These are phyloP conservation scores for Entomortierella beljakovae DNA, from an alignment of 192 early-diverging fungal genomes.

Conservation along the genomic window DNA sequence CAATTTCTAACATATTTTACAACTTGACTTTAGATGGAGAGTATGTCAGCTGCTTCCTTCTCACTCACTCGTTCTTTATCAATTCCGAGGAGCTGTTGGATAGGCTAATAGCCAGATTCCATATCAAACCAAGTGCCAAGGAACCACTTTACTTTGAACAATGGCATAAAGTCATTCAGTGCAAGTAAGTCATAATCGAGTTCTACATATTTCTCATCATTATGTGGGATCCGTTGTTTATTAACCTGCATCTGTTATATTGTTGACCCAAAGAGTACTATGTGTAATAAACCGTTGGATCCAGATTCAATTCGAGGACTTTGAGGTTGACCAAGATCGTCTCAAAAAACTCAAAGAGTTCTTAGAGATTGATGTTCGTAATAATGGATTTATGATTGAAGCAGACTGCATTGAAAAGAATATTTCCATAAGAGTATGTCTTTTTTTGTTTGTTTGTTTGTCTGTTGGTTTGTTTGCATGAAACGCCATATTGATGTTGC, in stretches of 20 bases:
- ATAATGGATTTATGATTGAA: constrained; percentile 59
- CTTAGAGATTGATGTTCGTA: constrained; percentile 54
- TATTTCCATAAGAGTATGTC: constrained; percentile 28
- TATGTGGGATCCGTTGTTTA: neutral
- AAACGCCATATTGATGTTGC: too few relatives aligned
- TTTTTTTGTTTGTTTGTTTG: neutral
- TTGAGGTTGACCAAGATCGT: constrained; percentile 57
- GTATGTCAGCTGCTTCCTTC: constrained; percentile 73
- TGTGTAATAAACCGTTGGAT: constrained; percentile 73
- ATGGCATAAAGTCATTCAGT: constrained; percentile 60
- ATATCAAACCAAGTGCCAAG: constrained; percentile 58
- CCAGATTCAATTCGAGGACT: constrained; percentile 69
- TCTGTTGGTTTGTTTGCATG: too few relatives aligned
- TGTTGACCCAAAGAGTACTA: constrained; percentile 57
- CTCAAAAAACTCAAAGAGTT: constrained; percentile 61
- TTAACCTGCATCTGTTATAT: neutral
- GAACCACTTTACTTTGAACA: constrained; percentile 60
- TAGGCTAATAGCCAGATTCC: constrained; percentile 68
- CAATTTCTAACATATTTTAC: neutral
- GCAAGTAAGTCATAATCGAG: constrained; percentile 60
- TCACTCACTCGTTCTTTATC: constrained; percentile 72
- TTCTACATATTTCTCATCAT: neutral
- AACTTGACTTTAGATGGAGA: constrained; percentile 61
- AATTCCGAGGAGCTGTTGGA: constrained; percentile 64
- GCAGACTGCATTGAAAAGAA: constrained; percentile 49